Base-by-base conservation (phyloP, 169 alveolate species). In the Babesia caballi region DNA sequence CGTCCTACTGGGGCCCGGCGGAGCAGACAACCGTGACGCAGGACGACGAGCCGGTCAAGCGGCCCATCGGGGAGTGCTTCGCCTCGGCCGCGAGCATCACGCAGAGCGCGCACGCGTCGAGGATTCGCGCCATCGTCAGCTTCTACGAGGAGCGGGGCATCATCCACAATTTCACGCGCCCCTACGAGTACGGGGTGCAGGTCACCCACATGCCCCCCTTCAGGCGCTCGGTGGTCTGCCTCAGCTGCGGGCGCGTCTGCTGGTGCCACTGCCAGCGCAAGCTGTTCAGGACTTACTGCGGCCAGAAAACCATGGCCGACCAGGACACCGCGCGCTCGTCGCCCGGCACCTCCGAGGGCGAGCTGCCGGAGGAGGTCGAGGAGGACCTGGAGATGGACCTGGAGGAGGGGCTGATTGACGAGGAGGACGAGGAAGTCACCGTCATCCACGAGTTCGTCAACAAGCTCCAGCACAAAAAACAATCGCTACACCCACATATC, bases 121-220 rank as follows among this genome's bases (percentile, higher is more conserved):
- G 46, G 19, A 47, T 63, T 14, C 6, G 5, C 3, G 50, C 73
- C 8, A 63, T 63, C 42, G 73, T 21, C 2, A 63, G 73, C 19
- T 63, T 47, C 63, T 78, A 65, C 75, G 15, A 73, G 40, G 87
- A 78, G 21, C 23, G 87, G n/a, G 87, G 87, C 11, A 68, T 78
- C 27, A 70, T 78, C 9, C 87, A 78, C 65, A 61, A 61, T 54
- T 78, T 78, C 21, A 61, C 74, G 21, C 66, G 69, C 17, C 87
- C 87, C 21, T 78, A 78, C 46, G 87, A 56, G 21, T 35, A 60
- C 42, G 65, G 54, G 40, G 52, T 60, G 30, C 23, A 42, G 49
- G 66, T 41, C 5, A 38, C 32, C 14, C n/a, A 60, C 7, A 63
- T 36, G 19, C 78, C 51, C 52, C 54, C 58, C 25, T 78, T 78